Conservation (phyloP, 2,329 filamentous ascomycete species). For the Onygena corvina region DNA sequence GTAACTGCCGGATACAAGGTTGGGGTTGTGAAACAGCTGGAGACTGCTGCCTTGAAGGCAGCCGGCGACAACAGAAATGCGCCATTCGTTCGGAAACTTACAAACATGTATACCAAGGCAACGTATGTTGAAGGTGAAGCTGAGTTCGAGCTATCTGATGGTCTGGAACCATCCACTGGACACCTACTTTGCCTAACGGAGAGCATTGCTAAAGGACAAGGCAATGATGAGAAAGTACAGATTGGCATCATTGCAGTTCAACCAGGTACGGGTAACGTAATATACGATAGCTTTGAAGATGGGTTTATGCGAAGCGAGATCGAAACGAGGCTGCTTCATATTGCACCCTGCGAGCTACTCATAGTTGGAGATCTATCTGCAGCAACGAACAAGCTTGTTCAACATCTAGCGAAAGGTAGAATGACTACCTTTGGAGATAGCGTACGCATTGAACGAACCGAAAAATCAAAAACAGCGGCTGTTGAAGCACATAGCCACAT, state of each 20-base stretch:
- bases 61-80: conserved; percentile 87
- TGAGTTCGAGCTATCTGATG: conserved; percentile 54
- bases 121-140: conserved; percentile 84
- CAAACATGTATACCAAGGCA: conserved; percentile 93
- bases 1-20: conserved; percentile 92
- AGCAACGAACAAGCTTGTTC: conserved; percentile 81
- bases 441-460: conserved; percentile 68
- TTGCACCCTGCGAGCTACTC: conserved; percentile 88
- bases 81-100: conserved; percentile 83
- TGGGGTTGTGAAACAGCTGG: conserved; percentile 83
- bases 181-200: conserved; percentile 91
- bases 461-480: conserved; percentile 66
- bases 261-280: conserved; percentile 86
- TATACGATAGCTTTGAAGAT: conserved; percentile 92
- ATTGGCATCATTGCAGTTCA: conserved; percentile 90
- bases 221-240: conserved; percentile 85
- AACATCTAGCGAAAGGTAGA: conserved; percentile 77
- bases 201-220: conserved; percentile 61
- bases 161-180: conserved; percentile 54
- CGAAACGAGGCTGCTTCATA: conserved; percentile 87
- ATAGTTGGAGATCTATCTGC: conserved; percentile 84
- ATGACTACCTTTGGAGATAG: conserved; percentile 88
- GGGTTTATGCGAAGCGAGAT: conserved; percentile 96
- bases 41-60: conserved; percentile 91
- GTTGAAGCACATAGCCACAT: conserved; percentile 81